Evolutionary conservation across 2,329 filamentous ascomycete genomes (phyloP).

Genomic region (Lasiodiplodia gonubiensis): DNA sequence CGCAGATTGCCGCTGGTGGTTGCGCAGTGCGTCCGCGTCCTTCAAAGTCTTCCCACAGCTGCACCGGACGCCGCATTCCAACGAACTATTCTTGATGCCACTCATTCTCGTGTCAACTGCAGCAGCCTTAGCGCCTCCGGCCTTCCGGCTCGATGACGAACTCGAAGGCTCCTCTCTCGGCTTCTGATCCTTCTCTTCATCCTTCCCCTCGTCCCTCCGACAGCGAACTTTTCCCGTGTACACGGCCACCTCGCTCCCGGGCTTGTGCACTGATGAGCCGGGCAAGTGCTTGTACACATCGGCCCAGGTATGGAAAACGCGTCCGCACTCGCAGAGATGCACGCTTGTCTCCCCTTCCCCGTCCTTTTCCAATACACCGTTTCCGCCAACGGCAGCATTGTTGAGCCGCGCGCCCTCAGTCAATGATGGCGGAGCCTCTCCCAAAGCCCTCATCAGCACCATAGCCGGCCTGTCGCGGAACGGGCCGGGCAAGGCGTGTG

Average conservation of each 20-base stretch:
- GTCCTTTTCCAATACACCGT: background rate
- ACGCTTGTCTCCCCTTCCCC: background rate
- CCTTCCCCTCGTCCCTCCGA: no score
- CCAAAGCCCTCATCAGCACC: background rate
- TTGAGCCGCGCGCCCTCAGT: background rate
- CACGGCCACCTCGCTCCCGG: background rate
- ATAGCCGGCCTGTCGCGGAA: background rate
- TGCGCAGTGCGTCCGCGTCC: background rate
- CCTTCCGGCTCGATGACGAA: background rate
- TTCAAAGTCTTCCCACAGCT: background rate
- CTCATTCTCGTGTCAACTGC: background rate
- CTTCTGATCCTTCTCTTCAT: background rate
- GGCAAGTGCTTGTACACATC: conserved; percentile 5
- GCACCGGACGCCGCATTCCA: background rate
- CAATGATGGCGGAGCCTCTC: background rate
- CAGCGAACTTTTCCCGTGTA: background rate
- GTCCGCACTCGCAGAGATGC: background rate
- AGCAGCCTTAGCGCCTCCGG: background rate
- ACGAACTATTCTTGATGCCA: no score
- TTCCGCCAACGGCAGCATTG: background rate
- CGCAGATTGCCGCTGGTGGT: conserved; percentile 3
- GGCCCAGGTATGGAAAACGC: background rate
- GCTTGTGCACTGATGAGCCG: background rate
- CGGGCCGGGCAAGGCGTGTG: background rate
- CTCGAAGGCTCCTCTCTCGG: background rate